Conservation (phyloP, 257 asterid genomes). For the Przewalskia tangutica region DNA sequence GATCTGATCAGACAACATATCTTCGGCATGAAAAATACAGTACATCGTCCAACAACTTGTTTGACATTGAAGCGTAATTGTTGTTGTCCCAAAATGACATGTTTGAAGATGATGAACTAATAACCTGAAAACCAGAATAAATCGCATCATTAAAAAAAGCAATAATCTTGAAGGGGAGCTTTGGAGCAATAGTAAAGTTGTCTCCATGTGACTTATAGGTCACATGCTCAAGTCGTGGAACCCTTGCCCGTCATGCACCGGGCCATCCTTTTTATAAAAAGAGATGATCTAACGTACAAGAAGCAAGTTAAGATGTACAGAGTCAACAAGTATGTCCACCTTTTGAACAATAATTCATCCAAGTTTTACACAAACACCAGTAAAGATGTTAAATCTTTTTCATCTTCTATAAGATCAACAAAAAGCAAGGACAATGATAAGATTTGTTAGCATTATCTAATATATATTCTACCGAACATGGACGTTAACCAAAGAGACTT, state of each 20-base stretch:
- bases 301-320: too few species aligned
- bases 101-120: not conserved
- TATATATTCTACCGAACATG: not conserved
- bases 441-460: not conserved
- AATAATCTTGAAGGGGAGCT: not conserved
- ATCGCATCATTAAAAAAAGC: not conserved
- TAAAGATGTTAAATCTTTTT: not conserved
- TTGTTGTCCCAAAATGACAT: not conserved
- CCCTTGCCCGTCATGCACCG: not conserved
- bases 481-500: not conserved
- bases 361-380: not conserved
- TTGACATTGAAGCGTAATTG: not conserved
- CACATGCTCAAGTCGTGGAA: not conserved
- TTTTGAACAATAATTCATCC: not conserved
- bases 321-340: not conserved
- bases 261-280: not conserved
- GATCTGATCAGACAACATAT: not conserved
- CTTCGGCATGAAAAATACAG: not conserved
- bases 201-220: not conserved
- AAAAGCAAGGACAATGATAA: not conserved
- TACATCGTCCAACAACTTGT: not conserved
- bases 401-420: not conserved
- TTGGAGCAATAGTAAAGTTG: not conserved
- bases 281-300: not conserved
- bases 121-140: not conserved